Percentiles rank a stretch among this genome's conserved stretches.
Evolutionary conservation across 2,329 filamentous ascomycete species (phyloP).

Genomic region (Penicillium hordei): DNA sequence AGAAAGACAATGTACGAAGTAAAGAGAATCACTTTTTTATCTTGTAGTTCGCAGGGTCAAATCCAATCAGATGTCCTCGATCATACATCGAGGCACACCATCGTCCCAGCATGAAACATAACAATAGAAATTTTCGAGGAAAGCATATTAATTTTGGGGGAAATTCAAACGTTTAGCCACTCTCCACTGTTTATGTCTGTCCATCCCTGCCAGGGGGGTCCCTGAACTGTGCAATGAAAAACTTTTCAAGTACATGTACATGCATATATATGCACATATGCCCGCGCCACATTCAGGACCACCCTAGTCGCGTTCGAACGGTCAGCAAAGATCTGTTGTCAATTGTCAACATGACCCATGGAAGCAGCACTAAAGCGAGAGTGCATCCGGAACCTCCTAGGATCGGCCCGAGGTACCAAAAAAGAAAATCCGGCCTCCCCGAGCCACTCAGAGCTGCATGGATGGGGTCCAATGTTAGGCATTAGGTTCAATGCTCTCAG

Average conservation of each 20-base stretch:
- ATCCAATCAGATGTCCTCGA: constrained; percentile 13
- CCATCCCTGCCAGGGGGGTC: constrained; percentile 10
- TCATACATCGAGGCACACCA: constrained; percentile 7
- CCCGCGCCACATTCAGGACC: constrained; percentile 16
- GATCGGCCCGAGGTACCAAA: constrained; percentile 16
- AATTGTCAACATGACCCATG: constrained; percentile 15
- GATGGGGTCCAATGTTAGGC: neutral
- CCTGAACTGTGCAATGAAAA: constrained; percentile 14
- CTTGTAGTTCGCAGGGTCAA: constrained; percentile 3
- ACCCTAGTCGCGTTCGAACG: constrained; percentile 1
- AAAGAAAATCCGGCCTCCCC: constrained; percentile 13
- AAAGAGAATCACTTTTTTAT: constrained; percentile 2
- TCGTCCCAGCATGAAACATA: constrained; percentile 7
- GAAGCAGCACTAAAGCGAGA: constrained; percentile 10
- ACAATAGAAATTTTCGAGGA: neutral
- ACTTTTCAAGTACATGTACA: constrained; percentile 13
- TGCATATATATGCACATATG: constrained; percentile 19
- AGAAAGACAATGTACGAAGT: neutral
- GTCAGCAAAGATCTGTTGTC: constrained; percentile 6
- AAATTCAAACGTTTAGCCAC: constrained; percentile 1
- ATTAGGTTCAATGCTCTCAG: neutral
- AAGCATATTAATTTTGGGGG: neutral
- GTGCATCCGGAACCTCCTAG: constrained; percentile 5
- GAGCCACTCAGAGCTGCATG: constrained; percentile 19
- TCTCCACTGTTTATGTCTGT: neutral